Evolutionary conservation across 176 grass and related monocot species (phyloP).

Genomic region (Thalia dealbata): DNA sequence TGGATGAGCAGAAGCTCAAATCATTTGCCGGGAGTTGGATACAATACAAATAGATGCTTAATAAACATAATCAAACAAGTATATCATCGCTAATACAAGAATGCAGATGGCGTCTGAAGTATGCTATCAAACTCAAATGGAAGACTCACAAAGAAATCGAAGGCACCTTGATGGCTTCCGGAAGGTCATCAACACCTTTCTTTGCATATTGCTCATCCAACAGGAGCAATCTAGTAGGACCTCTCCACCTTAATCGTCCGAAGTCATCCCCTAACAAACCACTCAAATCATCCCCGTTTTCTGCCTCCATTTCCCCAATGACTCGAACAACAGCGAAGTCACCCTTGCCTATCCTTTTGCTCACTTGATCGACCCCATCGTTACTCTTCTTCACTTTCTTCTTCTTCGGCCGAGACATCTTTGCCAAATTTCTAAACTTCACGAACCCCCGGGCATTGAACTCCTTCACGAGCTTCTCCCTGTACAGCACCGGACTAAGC

Average conservation of each 20-base stretch:
- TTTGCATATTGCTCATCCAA: conserved; percentile 62
- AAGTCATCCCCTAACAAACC: conserved; percentile 52
- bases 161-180: conserved; percentile 66
- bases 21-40: neutral
- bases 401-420: conserved; percentile 71
- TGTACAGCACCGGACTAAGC: conserved; percentile 38
- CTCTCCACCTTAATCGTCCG: conserved; percentile 34
- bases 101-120: neutral
- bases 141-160: conserved; percentile 13
- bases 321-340: conserved; percentile 39
- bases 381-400: conserved; percentile 21
- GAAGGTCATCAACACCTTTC: conserved; percentile 36
- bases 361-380: neutral
- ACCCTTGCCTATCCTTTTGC: conserved; percentile 14
- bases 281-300: conserved; percentile 45
- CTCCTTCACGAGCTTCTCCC: conserved; percentile 62
- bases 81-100: neutral
- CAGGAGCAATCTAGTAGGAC: conserved; percentile 52
- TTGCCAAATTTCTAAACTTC: conserved; percentile 60
- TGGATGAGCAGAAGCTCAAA: neutral
- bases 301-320: conserved; percentile 19
- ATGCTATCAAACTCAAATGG: neutral
- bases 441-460: conserved; percentile 71
- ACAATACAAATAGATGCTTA: neutral
- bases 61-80: neutral